Conservation (phyloP, 78 protist genomes). For the Dictyostelium firmibasis region DNA sequence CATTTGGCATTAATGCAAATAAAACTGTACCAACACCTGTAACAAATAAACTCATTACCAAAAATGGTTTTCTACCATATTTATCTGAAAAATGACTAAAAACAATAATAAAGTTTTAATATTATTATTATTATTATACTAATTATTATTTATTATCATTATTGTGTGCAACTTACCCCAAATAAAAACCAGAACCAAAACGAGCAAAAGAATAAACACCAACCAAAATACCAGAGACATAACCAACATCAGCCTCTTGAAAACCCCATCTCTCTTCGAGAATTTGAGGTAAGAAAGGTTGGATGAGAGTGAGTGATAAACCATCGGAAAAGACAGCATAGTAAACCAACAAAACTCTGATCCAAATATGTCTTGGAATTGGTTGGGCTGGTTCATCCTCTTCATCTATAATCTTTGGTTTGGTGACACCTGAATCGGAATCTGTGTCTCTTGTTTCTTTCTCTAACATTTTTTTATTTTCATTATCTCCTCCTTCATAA, state of each 20-base stretch:
- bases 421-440: not conserved
- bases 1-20: slow-evolving; percentile 58
- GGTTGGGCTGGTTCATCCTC: slow-evolving; percentile 2
- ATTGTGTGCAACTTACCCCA: no score
- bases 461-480: not conserved
- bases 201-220: slow-evolving; percentile 54
- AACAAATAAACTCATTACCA: slow-evolving; percentile 10
- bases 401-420: not conserved
- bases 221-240: slow-evolving; percentile 21
- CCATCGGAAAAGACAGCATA: slow-evolving; percentile 47
- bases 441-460: not conserved
- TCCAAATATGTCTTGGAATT: slow-evolving; percentile 56
- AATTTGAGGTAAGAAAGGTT: slow-evolving; percentile 51
- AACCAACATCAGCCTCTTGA: not conserved
- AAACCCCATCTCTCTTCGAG: slow-evolving; percentile 40
- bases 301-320: slow-evolving; percentile 42
- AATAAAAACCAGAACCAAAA: slow-evolving; percentile 50
- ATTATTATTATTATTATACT: no score
- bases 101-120: no score
- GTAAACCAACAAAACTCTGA: not conserved
- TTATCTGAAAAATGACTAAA: slow-evolving; percentile 55
- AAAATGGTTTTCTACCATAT: slow-evolving; percentile 71
- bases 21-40: slow-evolving; percentile 50
- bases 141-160: no score
- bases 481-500: not conserved